Evolutionary conservation across 169 alveolate species (phyloP), one percentile per base, ranked within the genome.

Genomic region (Plasmodium relictum): DNA sequence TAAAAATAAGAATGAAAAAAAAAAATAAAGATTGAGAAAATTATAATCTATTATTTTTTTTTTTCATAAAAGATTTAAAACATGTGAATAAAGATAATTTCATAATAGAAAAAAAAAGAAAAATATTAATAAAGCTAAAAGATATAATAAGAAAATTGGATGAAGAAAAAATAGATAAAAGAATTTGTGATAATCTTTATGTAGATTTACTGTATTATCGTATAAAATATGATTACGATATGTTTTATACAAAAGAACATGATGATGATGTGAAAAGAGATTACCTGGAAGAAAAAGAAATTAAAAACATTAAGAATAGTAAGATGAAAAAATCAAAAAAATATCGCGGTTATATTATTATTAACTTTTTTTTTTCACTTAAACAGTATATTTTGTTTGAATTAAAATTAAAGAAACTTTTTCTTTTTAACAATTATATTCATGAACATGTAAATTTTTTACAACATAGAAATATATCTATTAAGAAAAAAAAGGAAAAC

Each of bases 371-470:
- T 65, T 80, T 31, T 52, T 80, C 90, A 41, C 26, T 66, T 31
- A 80, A 68, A 80, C 83, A 80, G 72, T 80, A 80, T 44, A 24
- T 66, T n/a, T 42, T 66, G 22, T 80, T 48, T 66, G 90, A 66
- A 24, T 65, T 52, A 6, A 80, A 66, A 45, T 10, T 20, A 14
- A 65, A 80, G 72, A 80, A 80, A 26, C 14, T 16, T 37, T 66
- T 80, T 80, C 50, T 80, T 8, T 68, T 52, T n/a, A 66, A 80
- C 61, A 22, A 52, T 66, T 66, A 48, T 37, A 31, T 66, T 8
- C 48, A 80, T 66, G 41, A 66, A 9, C 62, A 74, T 61, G 45
- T 61, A 22, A 31, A 12, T 24, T 24, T 22, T 44, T 70, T 70
- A 22, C 0, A 70, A 68, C 22, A 52, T 52, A 39, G 62, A 18